A percentile compares a stretch with the other conserved stretches of the same genome.
Evolutionary conservation across 441 rosid species (phyloP).

Genomic region (Capsella rubella): DNA sequence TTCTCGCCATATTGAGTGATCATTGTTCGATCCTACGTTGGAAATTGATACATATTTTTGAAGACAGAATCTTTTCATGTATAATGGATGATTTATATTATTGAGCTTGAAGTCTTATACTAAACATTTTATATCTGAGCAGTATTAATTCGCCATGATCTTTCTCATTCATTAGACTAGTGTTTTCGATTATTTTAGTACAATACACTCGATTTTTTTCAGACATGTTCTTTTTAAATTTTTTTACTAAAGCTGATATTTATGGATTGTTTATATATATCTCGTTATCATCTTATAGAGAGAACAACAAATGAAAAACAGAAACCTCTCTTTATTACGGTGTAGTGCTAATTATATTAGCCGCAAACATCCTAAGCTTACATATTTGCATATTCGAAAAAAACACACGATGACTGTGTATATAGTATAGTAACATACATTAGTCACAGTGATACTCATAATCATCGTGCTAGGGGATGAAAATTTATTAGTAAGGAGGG

Average conservation of each 20-base stretch:
- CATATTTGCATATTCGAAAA: neutral
- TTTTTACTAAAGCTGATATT: neutral
- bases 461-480: neutral
- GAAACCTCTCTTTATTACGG: conserved; percentile 17
- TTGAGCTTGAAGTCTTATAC: neutral
- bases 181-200: too few relatives aligned
- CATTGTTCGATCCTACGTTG: neutral
- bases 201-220: too few relatives aligned
- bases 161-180: neutral
- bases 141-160: neutral
- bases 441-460: neutral
- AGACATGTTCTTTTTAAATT: neutral
- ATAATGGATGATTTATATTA: neutral
- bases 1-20: neutral
- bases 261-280: too few relatives aligned
- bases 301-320: neutral
- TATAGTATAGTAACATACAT: neutral
- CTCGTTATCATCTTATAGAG: neutral
- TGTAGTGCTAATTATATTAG: conserved; percentile 25
- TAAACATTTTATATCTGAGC: neutral
- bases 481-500: conserved; percentile 32
- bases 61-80: neutral
- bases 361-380: conserved; percentile 21
- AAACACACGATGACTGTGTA: conserved; percentile 20
- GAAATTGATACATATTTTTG: neutral